These are phyloP conservation scores for Brassica napus DNA, from an alignment of 345 rosid species.

Conservation along the genomic window Da-Ae NC_063449.1:46385501-46386000, in stretches of 20 bases:
- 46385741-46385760: background rate
- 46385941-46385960: background rate
- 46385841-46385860: constrained; percentile 7
- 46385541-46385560: constrained; percentile 12
- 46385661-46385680: too few relatives aligned
- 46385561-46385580: constrained; percentile 16
- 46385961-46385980: background rate
- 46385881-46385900: constrained; percentile 21
- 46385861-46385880: constrained; percentile 2
- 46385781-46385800: constrained; percentile 2
- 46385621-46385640: background rate
- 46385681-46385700: background rate
- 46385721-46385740: background rate
- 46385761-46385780: background rate
- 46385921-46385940: constrained; percentile 24
- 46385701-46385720: constrained; percentile 8
- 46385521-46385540: too few relatives aligned
- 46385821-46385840: background rate
- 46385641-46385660: background rate
- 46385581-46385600: constrained; percentile 17
- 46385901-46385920: constrained; percentile 6
- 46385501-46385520: background rate
- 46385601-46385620: background rate
- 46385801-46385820: background rate
- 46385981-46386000: background rate